phyloP scores from a whole-genome alignment of 129 eudicot genomes.

The Helichrysum umbraculigerum region DNA sequence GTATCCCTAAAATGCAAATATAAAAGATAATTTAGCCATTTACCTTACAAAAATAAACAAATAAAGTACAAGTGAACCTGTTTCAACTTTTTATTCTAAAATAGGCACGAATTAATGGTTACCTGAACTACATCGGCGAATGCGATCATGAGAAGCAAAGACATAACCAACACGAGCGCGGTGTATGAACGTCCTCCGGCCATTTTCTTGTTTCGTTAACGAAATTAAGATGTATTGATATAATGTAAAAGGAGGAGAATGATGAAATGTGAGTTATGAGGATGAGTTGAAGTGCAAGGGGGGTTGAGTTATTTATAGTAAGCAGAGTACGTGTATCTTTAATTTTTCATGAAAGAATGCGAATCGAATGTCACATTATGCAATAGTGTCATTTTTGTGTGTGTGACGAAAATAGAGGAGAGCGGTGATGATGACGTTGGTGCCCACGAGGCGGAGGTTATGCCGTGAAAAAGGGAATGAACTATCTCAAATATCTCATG shows the following conservation, averaged over 20 bases:
- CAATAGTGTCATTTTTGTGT: background rate
- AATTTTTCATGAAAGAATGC: background rate
- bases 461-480: conserved; percentile 38
- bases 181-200: conserved; percentile 34
- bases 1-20: conserved; percentile 35
- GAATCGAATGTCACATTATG: conserved; percentile 24
- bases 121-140: conserved; percentile 51
- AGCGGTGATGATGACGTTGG: conserved; percentile 26
- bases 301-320: conserved; percentile 25
- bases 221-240: background rate
- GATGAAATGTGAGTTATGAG: conserved; percentile 10
- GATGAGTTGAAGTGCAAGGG: conserved; percentile 5
- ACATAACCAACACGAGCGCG: conserved; percentile 34
- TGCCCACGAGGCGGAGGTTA: conserved; percentile 33
- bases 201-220: conserved; percentile 24
- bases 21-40: background rate
- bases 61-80: too few relatives aligned
- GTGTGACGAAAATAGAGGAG: conserved; percentile 13
- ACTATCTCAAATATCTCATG: background rate
- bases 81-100: too few relatives aligned
- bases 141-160: conserved; percentile 45
- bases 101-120: too few relatives aligned
- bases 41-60: background rate
- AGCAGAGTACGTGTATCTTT: background rate
- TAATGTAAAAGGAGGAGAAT: background rate